These are phyloP conservation scores for Neocallimastix lanati DNA, from an alignment of 192 early-diverging fungal genomes.

Conservation along the genomic window DNA sequence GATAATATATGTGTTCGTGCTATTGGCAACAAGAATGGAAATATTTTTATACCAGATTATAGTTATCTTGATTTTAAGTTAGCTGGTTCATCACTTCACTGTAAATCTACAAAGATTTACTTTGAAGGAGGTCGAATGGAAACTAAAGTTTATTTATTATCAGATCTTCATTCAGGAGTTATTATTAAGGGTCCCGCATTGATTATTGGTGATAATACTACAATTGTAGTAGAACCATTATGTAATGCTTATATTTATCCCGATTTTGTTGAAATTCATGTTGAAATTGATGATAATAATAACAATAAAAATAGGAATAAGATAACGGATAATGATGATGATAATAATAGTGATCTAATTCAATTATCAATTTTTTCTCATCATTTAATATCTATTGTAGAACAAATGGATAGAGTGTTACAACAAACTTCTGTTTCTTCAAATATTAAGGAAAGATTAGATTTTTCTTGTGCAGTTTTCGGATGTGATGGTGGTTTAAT, in stretches of 20 bases:
- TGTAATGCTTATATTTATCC: constrained; percentile 59
- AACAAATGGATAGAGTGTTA: constrained; percentile 87
- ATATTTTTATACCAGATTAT: constrained; percentile 2
- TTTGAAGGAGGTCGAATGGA: constrained; percentile 47
- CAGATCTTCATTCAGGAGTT: constrained; percentile 40
- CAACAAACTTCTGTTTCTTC: constrained; percentile 89
- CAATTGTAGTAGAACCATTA: constrained; percentile 65
- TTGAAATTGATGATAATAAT: constrained; percentile 7
- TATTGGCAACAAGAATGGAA: constrained; percentile 30
- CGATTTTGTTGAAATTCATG: constrained; percentile 2
- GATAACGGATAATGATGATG: constrained; percentile 10
- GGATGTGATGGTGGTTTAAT: constrained; percentile 10
- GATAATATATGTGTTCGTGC: constrained; percentile 86
- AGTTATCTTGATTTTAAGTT: constrained; percentile 15
- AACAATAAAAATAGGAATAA: not conserved
- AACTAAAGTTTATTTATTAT: constrained; percentile 55
- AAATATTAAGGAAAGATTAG: constrained; percentile 95
- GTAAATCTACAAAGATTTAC: constrained; percentile 28
- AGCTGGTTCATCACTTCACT: not conserved
- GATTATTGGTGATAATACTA: constrained; percentile 72
- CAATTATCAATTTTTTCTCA: constrained; percentile 81
- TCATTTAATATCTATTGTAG: constrained; percentile 93
- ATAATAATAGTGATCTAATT: constrained; percentile 58
- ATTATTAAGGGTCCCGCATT: constrained; percentile 67
- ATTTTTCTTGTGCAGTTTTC: constrained; percentile 94